These are phyloP conservation scores for Rhynchospora tenuis DNA, from an alignment of 176 grass and related monocot genomes.

Conservation along the genomic window DNA sequence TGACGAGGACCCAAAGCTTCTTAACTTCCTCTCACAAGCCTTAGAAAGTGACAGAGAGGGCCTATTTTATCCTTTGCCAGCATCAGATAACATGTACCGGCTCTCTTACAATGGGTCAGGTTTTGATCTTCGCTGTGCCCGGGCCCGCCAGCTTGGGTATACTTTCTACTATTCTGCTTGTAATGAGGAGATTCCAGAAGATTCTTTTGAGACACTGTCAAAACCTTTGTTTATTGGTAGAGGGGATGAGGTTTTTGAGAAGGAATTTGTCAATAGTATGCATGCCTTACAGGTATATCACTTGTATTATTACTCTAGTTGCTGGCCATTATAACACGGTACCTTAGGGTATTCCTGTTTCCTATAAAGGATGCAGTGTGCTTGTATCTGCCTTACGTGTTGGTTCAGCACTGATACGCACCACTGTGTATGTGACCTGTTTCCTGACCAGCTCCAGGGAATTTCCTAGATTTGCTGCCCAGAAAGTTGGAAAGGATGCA, in stretches of 20 bases:
- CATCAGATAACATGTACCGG: slow-evolving; percentile 86
- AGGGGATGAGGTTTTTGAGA: slow-evolving; percentile 47
- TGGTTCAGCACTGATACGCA: no score
- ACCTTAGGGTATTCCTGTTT: not conserved
- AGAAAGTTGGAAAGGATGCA: not conserved
- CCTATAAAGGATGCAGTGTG: no score
- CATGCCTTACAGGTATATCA: slow-evolving; percentile 81
- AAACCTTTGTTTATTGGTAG: slow-evolving; percentile 48
- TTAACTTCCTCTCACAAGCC: slow-evolving; percentile 58
- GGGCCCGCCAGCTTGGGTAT: slow-evolving; percentile 49
- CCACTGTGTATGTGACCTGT: no score
- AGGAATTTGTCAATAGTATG: slow-evolving; percentile 67
- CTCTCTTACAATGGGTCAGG: slow-evolving; percentile 55
- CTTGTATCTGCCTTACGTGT: no score
- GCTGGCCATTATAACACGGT: not conserved
- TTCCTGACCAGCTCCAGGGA: no score
- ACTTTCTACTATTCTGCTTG: slow-evolving; percentile 27
- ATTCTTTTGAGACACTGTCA: slow-evolving; percentile 51
- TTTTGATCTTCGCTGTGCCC: slow-evolving; percentile 73
- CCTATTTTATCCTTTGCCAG: slow-evolving; percentile 53
- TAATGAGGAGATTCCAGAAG: slow-evolving; percentile 6
- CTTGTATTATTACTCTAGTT: not conserved
- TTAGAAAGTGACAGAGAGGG: slow-evolving; percentile 32
- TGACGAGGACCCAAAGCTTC: slow-evolving; percentile 88
- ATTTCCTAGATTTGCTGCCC: not conserved